A percentile compares a stretch with the other conserved stretches of the same genome.
These are phyloP conservation scores for Ogataea allantospora DNA, from an alignment of 805 yeast genomes.

Conservation along the genomic window DNA sequence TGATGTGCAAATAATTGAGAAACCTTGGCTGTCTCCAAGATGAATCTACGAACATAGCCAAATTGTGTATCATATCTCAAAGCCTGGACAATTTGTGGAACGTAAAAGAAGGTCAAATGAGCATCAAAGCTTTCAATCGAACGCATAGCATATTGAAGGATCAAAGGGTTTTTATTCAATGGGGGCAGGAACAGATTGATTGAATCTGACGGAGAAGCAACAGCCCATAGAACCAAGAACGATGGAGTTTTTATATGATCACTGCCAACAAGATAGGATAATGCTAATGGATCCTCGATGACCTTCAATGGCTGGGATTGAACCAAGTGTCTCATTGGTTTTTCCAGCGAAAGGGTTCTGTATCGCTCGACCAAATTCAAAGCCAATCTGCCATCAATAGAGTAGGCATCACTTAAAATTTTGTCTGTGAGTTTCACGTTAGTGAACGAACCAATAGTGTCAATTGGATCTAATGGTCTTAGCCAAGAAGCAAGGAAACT, in stretches of 20 bases:
- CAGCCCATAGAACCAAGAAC: constrained; percentile 56
- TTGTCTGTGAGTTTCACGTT: constrained; percentile 37
- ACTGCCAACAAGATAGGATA: constrained; percentile 46
- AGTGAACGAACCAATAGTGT: constrained; percentile 38
- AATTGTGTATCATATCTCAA: constrained; percentile 68
- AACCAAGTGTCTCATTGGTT: constrained; percentile 45
- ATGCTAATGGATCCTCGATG: constrained; percentile 54
- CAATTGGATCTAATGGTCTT: constrained; percentile 50
- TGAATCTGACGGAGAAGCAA: constrained; percentile 78
- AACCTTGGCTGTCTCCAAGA: constrained; percentile 87
- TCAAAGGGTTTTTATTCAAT: constrained; percentile 58
- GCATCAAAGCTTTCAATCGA: constrained; percentile 86
- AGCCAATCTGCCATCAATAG: constrained; percentile 69
- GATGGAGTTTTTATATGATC: constrained; percentile 16
- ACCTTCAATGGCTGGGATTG: constrained; percentile 58
- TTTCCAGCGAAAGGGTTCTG: constrained; percentile 38
- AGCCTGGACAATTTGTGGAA: constrained; percentile 95
- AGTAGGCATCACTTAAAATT: constrained; percentile 57
- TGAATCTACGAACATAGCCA: constrained; percentile 86
- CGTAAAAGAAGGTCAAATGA: constrained; percentile 88
- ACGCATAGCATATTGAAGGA: constrained; percentile 86
- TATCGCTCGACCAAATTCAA: constrained; percentile 64
- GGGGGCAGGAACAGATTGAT: constrained; percentile 81
- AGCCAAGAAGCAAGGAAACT: constrained; percentile 75
- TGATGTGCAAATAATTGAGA: constrained; percentile 94